A percentile compares a stretch with the other conserved stretches of the same genome.
Evolutionary conservation across 371 early-diverging fungal species (phyloP).

Genomic region (Mucor irregularis): DNA sequence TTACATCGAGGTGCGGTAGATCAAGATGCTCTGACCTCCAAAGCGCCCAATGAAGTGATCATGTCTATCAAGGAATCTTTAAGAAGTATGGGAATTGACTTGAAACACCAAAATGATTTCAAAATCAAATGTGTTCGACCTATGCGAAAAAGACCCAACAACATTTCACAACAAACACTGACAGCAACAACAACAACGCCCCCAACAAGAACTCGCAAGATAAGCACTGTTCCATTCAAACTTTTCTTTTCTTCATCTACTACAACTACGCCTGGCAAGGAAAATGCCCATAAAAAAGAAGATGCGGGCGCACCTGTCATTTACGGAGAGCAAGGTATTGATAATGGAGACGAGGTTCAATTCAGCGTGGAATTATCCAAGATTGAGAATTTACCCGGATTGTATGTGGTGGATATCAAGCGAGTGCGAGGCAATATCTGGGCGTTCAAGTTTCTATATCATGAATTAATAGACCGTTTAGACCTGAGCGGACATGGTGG

Average conservation of each 20-base stretch:
- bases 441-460: slow-evolving; percentile 90
- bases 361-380: slow-evolving; percentile 86
- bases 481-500: slow-evolving; percentile 53
- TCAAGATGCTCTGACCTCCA: slow-evolving; percentile 70
- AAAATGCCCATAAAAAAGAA: not conserved
- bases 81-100: slow-evolving; percentile 37
- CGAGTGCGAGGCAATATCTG: slow-evolving; percentile 89
- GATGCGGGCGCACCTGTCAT: slow-evolving; percentile 45
- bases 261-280: not conserved
- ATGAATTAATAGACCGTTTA: slow-evolving; percentile 62
- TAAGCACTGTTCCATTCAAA: slow-evolving; percentile 16
- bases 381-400: slow-evolving; percentile 82
- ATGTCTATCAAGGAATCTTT: slow-evolving; percentile 56
- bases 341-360: slow-evolving; percentile 80
- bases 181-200: not conserved
- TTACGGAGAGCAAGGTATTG: slow-evolving; percentile 90
- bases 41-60: slow-evolving; percentile 72
- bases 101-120: slow-evolving; percentile 45
- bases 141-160: not conserved
- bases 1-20: slow-evolving; percentile 79
- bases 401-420: slow-evolving; percentile 88
- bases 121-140: slow-evolving; percentile 72
- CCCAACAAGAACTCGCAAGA: slow-evolving; percentile 6
- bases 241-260: slow-evolving; percentile 1
- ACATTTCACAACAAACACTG: no score